phyloP scores from a whole-genome alignment of 495 filamentous ascomycete genomes.

The Rusavskia elegans region DNA sequence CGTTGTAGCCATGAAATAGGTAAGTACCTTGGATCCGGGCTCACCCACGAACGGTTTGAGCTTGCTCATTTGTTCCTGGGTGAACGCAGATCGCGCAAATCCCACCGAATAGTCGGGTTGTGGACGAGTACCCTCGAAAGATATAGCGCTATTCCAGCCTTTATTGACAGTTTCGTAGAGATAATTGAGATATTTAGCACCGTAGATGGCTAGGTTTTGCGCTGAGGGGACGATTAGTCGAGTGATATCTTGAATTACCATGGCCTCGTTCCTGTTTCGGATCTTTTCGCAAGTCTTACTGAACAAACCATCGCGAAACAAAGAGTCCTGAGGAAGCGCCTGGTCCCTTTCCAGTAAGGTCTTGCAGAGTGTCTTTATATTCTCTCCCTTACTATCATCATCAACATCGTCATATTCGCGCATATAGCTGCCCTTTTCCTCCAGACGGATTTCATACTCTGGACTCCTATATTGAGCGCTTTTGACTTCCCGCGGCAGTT shows the following conservation, averaged over 20 bases:
- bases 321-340: conserved; percentile 16
- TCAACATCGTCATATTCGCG: conserved; percentile 13
- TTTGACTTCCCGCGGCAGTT: conserved; percentile 17
- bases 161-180: conserved; percentile 28
- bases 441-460: conserved; percentile 19
- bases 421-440: conserved; percentile 26
- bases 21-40: conserved; percentile 1
- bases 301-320: conserved; percentile 24
- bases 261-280: conserved; percentile 21
- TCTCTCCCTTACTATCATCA: conserved; percentile 14
- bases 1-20: conserved; percentile 23
- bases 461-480: conserved; percentile 23
- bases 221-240: conserved; percentile 24
- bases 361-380: conserved; percentile 9
- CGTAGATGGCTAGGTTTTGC: conserved; percentile 15
- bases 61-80: conserved; percentile 22
- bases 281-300: conserved; percentile 16
- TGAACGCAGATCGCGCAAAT: conserved; percentile 26
- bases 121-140: conserved; percentile 18
- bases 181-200: conserved; percentile 16
- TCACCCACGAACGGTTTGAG: conserved; percentile 22
- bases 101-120: conserved; percentile 31
- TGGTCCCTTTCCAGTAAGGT: conserved; percentile 19
- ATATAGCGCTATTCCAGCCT: conserved; percentile 23
- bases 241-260: conserved; percentile 23